These are phyloP conservation scores for Colletotrichum spaethianum DNA, from an alignment of 2,329 filamentous ascomycete species.

Conservation along the genomic window DNA sequence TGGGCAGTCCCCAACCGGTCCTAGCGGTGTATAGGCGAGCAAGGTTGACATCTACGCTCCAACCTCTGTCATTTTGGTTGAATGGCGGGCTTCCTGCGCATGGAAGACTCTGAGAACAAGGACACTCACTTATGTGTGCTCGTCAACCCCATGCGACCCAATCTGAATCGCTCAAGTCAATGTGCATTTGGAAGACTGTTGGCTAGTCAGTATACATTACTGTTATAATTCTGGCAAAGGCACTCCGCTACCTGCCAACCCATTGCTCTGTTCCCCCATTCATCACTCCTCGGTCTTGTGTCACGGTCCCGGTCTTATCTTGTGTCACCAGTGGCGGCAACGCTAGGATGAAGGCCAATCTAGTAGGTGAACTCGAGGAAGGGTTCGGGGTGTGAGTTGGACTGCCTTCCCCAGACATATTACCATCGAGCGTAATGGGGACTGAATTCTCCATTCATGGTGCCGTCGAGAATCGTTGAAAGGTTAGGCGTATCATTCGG, in stretches of 20 bases:
- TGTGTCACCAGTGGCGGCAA: no score
- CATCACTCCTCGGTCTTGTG: no score
- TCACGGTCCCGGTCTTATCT: no score
- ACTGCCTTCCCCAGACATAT: neutral
- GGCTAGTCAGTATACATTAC: neutral
- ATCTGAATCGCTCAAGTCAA: neutral
- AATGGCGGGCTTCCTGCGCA: no score
- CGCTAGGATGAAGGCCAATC: neutral
- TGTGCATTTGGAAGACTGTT: constrained; percentile 1
- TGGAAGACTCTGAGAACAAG: neutral
- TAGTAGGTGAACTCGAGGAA: constrained; percentile 3
- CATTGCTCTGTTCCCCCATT: no score
- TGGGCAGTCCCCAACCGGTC: no score
- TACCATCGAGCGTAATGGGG: neutral
- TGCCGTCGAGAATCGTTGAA: neutral
- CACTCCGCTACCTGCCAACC: neutral
- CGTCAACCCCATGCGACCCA: neutral
- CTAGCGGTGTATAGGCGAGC: no score
- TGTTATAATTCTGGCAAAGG: neutral
- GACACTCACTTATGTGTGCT: neutral
- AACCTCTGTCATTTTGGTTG: no score
- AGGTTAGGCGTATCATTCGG: neutral
- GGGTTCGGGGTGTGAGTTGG: neutral
- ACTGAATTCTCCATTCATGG: neutral
- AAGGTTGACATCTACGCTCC: no score